Conservation (phyloP, 2,329 filamentous ascomycete genomes). For the Ceratocystis huliohia region DNA sequence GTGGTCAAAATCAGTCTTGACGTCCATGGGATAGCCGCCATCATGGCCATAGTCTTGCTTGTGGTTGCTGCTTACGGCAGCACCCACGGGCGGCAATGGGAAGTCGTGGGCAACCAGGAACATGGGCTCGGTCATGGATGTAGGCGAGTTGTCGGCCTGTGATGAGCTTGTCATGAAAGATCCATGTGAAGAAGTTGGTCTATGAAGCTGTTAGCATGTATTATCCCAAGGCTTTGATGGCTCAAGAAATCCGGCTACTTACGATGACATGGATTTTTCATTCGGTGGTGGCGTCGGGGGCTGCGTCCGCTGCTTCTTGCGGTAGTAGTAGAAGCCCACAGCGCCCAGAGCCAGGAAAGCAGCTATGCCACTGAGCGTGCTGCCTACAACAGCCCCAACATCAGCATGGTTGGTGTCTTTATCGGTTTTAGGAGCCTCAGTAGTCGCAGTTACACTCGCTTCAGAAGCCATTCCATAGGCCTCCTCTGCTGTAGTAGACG, state of each 20-base stretch:
- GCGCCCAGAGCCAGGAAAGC: constrained; percentile 33
- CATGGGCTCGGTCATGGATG: constrained; percentile 19
- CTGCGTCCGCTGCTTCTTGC: constrained; percentile 34
- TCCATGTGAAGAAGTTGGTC: constrained; percentile 25
- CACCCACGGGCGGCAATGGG: constrained; percentile 19
- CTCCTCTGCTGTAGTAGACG: constrained; percentile 16
- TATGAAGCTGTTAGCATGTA: constrained; percentile 25
- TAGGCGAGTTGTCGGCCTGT: constrained; percentile 24
- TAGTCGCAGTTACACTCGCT: constrained; percentile 1
- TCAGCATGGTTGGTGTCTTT: constrained; percentile 23
- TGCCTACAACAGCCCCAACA: constrained; percentile 43
- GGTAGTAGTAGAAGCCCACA: constrained; percentile 33
- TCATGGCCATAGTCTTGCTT: background rate
- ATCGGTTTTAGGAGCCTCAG: constrained; percentile 15
- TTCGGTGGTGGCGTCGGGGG: constrained; percentile 22
- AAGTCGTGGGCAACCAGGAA: constrained; percentile 21
- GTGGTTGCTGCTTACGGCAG: constrained; percentile 14
- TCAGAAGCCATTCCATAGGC: constrained; percentile 20
- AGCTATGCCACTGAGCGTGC: constrained; percentile 40
- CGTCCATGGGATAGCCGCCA: background rate
- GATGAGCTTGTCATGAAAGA: constrained; percentile 23
- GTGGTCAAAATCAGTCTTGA: background rate
- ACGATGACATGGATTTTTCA: background rate
- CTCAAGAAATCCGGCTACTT: constrained; percentile 8
- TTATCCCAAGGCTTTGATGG: too few relatives aligned